Evolutionary conservation across 2,329 filamentous ascomycete species (phyloP).

Genomic region (Fusarium aywerte): DNA sequence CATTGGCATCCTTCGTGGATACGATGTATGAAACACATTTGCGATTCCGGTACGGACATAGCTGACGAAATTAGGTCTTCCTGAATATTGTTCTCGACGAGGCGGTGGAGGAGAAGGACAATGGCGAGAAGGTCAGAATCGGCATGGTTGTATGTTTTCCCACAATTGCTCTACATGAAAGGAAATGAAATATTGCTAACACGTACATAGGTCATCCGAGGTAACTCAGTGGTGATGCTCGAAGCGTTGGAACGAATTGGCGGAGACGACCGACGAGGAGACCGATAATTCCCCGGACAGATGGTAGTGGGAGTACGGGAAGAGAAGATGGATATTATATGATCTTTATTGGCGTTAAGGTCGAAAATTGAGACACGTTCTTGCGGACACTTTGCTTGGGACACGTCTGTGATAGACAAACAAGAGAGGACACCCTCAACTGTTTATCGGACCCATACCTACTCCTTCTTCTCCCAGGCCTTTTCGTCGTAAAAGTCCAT

Average conservation of each 20-base stretch:
- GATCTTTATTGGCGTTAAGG: conserved; percentile 52
- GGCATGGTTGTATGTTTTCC: conserved; percentile 84
- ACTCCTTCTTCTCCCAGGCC: conserved; percentile 48
- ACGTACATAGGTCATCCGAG: conserved; percentile 81
- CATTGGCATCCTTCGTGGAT: conserved; percentile 91
- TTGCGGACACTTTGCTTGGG: conserved; percentile 36
- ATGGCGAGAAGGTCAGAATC: conserved; percentile 87
- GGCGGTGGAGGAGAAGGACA: conserved; percentile 91
- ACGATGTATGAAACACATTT: conserved; percentile 74
- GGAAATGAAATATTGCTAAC: conserved; percentile 40
- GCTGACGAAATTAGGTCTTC: conserved; percentile 75
- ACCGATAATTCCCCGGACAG: conserved; percentile 34
- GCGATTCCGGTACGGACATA: too few relatives aligned
- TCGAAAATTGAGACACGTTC: conserved; percentile 45
- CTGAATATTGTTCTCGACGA: conserved; percentile 98
- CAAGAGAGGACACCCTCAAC: conserved; percentile 42
- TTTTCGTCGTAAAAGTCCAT: conserved; percentile 64
- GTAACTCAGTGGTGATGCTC: conserved; percentile 98
- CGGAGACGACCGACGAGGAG: conserved; percentile 64
- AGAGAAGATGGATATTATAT: conserved; percentile 34
- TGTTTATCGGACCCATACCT: conserved; percentile 31
- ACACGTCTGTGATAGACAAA: conserved; percentile 47
- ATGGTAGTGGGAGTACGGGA: conserved; percentile 6
- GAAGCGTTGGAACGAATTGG: conserved; percentile 80
- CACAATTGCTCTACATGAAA: background rate